Conservation (phyloP, 305 asterid species). For the Ajuga reptans region DNA sequence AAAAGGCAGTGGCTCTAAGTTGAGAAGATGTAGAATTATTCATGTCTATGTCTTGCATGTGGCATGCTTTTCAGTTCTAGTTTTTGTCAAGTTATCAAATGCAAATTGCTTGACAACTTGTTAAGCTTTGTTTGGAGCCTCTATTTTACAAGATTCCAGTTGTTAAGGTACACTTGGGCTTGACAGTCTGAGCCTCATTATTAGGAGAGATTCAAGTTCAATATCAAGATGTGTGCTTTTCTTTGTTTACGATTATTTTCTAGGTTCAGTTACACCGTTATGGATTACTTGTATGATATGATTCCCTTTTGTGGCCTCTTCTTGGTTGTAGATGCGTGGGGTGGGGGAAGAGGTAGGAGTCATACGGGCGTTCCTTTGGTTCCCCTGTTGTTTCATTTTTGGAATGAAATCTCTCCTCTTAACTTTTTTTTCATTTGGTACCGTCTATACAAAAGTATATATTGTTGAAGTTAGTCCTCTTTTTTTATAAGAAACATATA, state of each 20-base stretch:
- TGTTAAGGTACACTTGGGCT: not conserved
- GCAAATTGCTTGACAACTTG: not conserved
- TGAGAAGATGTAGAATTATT: not conserved
- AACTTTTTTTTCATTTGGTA: not conserved
- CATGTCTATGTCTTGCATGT: not conserved
- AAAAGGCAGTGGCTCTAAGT: not conserved
- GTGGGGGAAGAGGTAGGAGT: not conserved
- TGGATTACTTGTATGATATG: not conserved
- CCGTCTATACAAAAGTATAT: not conserved
- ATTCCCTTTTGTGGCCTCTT: not conserved
- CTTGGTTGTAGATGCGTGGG: not conserved
- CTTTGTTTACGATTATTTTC: too few species aligned
- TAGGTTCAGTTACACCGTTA: not conserved
- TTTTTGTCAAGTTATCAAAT: not conserved
- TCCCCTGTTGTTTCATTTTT: not conserved
- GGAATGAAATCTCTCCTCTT: not conserved
- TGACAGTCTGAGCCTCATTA: not conserved
- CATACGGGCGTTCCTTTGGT: not conserved
- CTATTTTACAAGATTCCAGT: not conserved
- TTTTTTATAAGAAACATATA: too few species aligned
- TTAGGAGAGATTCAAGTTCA: not conserved
- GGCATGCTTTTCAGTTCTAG: not conserved
- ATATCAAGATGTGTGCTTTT: not conserved
- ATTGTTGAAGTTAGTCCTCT: not conserved
- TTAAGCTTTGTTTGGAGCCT: not conserved